phyloP scores from a whole-genome alignment of 2,329 filamentous ascomycete species.

The Sarocladium strictum region DNA sequence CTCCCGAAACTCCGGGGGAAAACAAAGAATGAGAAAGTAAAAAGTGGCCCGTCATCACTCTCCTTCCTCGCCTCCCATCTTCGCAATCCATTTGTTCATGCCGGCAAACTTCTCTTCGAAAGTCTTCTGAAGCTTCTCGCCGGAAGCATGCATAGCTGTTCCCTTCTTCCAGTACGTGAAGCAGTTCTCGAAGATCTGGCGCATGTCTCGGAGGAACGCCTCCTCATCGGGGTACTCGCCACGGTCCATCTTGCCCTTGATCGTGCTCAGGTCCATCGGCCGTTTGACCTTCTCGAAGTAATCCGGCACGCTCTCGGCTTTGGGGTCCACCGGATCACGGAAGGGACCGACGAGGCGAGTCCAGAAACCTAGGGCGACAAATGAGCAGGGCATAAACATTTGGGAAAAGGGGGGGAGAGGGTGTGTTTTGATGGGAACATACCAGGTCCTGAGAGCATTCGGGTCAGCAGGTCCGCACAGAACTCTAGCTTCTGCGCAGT shows the following conservation, averaged over 20 bases:
- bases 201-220: constrained; percentile 52
- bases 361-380: constrained; percentile 48
- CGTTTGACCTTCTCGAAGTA: constrained; percentile 55
- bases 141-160: constrained; percentile 48
- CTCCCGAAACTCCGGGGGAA: neutral
- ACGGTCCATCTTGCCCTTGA: constrained; percentile 54
- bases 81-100: constrained; percentile 55
- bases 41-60: constrained; percentile 16
- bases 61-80: constrained; percentile 37
- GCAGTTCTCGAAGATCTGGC: constrained; percentile 58
- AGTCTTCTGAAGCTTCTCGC: constrained; percentile 51
- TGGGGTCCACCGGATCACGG: constrained; percentile 52
- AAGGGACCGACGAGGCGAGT: constrained; percentile 60
- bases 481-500: constrained; percentile 47
- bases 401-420: neutral
- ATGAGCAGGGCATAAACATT: neutral
- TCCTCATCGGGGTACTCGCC: constrained; percentile 44
- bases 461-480: constrained; percentile 49
- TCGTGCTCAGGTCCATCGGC: constrained; percentile 57
- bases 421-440: no score
- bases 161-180: constrained; percentile 56
- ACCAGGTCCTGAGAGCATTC: constrained; percentile 59
- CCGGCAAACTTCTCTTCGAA: constrained; percentile 54
- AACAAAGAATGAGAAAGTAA: neutral
- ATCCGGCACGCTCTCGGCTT: constrained; percentile 52